Conservation (phyloP, 306 rosid species). For the Corylus avellana region DNA sequence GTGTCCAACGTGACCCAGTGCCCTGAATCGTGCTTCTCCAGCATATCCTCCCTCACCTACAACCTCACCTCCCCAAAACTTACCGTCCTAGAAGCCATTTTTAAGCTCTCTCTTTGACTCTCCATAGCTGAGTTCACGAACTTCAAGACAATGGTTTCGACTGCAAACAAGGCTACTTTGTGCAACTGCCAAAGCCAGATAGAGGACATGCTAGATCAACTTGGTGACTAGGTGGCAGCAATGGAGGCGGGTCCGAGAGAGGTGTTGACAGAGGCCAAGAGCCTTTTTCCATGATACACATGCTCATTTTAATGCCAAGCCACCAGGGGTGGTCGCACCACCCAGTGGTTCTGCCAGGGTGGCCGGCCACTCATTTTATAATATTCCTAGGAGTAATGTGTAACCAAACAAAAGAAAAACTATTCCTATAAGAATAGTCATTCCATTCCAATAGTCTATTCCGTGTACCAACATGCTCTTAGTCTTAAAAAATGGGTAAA, state of each 20-base stretch:
- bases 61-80: background rate
- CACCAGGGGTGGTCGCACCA: no score
- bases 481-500: no score
- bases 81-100: conserved; percentile 20
- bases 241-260: conserved; percentile 9
- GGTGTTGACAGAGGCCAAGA: no score
- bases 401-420: no score
- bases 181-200: conserved; percentile 58
- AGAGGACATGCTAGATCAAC: conserved; percentile 60
- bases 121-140: conserved; percentile 39
- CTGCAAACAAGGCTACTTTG: conserved; percentile 27
- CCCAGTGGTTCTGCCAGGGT: no score
- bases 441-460: no score
- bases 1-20: conserved; percentile 68
- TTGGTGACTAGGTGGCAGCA: conserved; percentile 49
- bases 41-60: conserved; percentile 6
- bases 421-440: no score
- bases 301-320: no score
- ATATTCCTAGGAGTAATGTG: no score
- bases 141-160: conserved; percentile 12
- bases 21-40: conserved; percentile 57
- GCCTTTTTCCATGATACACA: no score
- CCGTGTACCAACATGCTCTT: no score
- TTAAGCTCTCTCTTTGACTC: conserved; percentile 55
- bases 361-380: no score